These are phyloP conservation scores for Colletotrichum sp. DNA, from an alignment of 2,329 filamentous ascomycete genomes.

Conservation along the genomic window DNA sequence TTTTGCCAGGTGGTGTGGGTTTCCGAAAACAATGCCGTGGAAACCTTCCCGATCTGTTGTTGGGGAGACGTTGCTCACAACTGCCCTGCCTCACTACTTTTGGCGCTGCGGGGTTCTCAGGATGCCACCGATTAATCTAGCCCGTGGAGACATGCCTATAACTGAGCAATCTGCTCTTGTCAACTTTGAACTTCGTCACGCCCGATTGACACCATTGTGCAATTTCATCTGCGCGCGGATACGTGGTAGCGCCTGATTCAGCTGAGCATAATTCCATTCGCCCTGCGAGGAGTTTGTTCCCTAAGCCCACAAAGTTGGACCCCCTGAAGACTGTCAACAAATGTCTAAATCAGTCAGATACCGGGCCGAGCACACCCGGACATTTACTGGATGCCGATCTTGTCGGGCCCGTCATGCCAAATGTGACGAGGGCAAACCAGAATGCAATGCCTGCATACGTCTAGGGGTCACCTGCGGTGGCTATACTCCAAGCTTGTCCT, in stretches of 20 bases:
- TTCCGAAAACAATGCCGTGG: not conserved
- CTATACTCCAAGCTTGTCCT: slow-evolving; percentile 27
- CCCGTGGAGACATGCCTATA: not conserved
- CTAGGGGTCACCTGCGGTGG: slow-evolving; percentile 40
- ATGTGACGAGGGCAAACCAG: slow-evolving; percentile 46
- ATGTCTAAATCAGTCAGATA: not conserved
- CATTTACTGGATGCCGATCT: slow-evolving; percentile 37
- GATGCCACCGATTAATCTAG: not conserved
- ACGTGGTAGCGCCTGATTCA: not conserved
- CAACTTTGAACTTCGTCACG: not conserved
- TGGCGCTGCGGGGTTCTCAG: not conserved
- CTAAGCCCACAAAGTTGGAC: not conserved
- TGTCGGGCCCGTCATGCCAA: slow-evolving; percentile 46
- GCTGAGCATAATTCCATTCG: not conserved
- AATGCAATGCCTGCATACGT: slow-evolving; percentile 40
- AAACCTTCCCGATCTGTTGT: not conserved
- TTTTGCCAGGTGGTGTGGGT: not conserved
- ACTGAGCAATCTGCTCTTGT: not conserved
- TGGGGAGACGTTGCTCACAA: not conserved
- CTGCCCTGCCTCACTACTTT: not conserved
- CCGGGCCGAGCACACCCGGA: slow-evolving; percentile 12
- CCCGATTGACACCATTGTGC: not conserved
- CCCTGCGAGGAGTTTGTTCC: not conserved
- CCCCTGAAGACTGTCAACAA: not conserved
- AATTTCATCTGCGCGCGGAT: not conserved